Conservation (phyloP, 2,329 filamentous ascomycete genomes). For the Pseudomassariella vexata region DNA sequence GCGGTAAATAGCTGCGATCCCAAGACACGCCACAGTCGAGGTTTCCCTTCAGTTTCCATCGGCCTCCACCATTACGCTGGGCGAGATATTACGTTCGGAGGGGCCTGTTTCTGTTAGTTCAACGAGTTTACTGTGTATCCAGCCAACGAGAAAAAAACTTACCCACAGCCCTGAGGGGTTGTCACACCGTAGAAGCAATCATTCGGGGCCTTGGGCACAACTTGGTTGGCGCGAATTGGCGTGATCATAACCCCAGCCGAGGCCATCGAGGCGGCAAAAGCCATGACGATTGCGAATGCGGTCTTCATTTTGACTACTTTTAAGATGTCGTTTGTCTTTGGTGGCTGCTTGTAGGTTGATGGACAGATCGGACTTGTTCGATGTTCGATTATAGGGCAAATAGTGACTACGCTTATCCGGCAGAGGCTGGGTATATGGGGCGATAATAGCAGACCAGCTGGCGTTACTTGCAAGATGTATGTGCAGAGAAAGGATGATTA, state of each 20-base stretch:
- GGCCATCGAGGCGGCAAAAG: constrained; percentile 38
- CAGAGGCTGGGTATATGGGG: not conserved
- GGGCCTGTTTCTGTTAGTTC: too few relatives aligned
- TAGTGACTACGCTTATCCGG: not conserved
- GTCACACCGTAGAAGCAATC: constrained; percentile 53
- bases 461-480: not conserved
- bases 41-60: too few relatives aligned
- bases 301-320: constrained; percentile 33
- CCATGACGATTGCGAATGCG: constrained; percentile 30
- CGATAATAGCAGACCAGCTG: constrained; percentile 3
- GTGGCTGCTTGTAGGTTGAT: not conserved
- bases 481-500: not conserved
- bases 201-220: constrained; percentile 38
- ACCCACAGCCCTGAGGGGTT: constrained; percentile 54
- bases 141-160: too few relatives aligned
- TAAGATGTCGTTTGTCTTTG: not conserved
- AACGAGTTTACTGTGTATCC: too few relatives aligned
- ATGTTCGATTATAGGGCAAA: not conserved
- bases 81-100: too few relatives aligned
- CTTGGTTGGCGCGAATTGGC: constrained; percentile 43
- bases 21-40: too few relatives aligned
- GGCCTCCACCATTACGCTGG: too few relatives aligned
- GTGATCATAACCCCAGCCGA: constrained; percentile 51
- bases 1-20: too few relatives aligned
- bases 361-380: not conserved